Evolutionary conservation across 192 early-diverging fungal species (phyloP).

Genomic region (Spinellus fusiger): DNA sequence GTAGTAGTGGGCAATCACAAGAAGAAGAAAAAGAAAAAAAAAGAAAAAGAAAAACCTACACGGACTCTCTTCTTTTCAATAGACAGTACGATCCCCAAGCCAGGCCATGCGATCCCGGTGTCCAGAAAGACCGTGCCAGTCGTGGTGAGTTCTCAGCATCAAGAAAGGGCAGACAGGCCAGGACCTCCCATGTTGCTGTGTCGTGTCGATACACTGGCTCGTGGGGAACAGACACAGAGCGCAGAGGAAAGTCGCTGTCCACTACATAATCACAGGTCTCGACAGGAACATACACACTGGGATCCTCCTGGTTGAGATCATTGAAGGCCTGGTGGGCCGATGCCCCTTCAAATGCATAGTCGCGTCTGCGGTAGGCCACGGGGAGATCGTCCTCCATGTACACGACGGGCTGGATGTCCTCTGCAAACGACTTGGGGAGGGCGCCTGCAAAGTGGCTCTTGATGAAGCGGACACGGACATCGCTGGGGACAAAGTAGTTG

Average conservation of each 20-base stretch:
- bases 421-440: conserved; percentile 75
- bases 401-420: conserved; percentile 20
- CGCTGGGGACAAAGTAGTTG: conserved; percentile 83
- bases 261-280: conserved; percentile 61
- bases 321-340: conserved; percentile 51
- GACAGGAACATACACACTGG: conserved; percentile 50
- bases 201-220: conserved; percentile 43
- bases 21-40: neutral
- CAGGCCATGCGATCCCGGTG: conserved; percentile 40
- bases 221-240: conserved; percentile 3
- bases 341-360: conserved; percentile 23
- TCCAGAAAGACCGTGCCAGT: conserved; percentile 50
- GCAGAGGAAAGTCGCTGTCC: conserved; percentile 42
- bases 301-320: conserved; percentile 60
- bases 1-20: neutral
- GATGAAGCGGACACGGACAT: conserved; percentile 64
- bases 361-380: conserved; percentile 2
- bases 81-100: conserved; percentile 63
- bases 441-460: conserved; percentile 67
- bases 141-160: conserved; percentile 48
- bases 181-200: conserved; percentile 48
- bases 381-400: neutral
- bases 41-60: neutral
- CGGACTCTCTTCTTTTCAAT: conserved; percentile 23
- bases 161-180: conserved; percentile 58